Evolutionary conservation across 495 filamentous ascomycete species (phyloP).

Genomic region (Penicillium chermesinum): DNA sequence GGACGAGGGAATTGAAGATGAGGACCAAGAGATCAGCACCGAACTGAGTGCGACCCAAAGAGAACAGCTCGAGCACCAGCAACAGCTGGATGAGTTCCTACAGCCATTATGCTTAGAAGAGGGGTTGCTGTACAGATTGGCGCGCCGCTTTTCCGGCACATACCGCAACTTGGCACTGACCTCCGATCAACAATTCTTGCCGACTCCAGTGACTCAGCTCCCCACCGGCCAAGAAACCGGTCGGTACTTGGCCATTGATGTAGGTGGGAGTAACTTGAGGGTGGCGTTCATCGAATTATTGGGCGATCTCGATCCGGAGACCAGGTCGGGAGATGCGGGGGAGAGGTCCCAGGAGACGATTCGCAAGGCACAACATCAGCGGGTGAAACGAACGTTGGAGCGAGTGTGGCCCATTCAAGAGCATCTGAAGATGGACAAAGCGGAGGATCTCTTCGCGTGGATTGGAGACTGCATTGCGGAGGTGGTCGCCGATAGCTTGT

Average conservation of each 20-base stretch:
- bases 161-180: constrained; percentile 60
- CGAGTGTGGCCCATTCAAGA: constrained; percentile 75
- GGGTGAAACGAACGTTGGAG: constrained; percentile 58
- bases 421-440: constrained; percentile 69
- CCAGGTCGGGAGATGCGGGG: constrained; percentile 28
- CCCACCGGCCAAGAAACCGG: constrained; percentile 60
- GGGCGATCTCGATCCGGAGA: constrained; percentile 40
- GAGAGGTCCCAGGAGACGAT: constrained; percentile 39
- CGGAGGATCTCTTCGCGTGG: constrained; percentile 73
- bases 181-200: constrained; percentile 67
- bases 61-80: constrained; percentile 29
- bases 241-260: constrained; percentile 72
- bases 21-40: constrained; percentile 33
- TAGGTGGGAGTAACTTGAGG: constrained; percentile 75
- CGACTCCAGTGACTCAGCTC: constrained; percentile 71
- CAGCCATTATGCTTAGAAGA: constrained; percentile 37
- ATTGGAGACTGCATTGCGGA: constrained; percentile 71
- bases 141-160: constrained; percentile 54
- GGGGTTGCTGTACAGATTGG: constrained; percentile 51
- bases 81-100: constrained; percentile 36
- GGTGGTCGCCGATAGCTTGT: constrained; percentile 55
- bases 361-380: constrained; percentile 43
- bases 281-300: constrained; percentile 72
- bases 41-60: constrained; percentile 30
- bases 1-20: constrained; percentile 38